Conservation (phyloP, 1,139 yeast genomes). For the Magnusiomyces paraingens region DNA sequence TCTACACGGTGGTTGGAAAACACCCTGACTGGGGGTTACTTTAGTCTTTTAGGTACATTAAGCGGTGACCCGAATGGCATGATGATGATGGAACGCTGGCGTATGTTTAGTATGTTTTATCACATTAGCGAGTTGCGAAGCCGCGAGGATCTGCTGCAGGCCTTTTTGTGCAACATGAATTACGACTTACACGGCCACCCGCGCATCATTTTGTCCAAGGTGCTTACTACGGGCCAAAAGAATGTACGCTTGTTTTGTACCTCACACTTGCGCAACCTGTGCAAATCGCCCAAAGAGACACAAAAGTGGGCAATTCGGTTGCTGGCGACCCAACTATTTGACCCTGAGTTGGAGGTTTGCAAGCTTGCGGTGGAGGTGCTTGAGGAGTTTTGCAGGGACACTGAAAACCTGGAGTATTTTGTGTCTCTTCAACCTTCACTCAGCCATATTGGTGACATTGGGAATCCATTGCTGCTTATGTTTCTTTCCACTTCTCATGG, state of each 20-base stretch:
- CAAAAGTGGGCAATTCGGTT: constrained; percentile 42
- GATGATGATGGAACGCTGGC: constrained; percentile 69
- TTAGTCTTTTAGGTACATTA: constrained; percentile 68
- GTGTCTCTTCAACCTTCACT: constrained; percentile 42
- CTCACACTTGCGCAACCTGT: constrained; percentile 42
- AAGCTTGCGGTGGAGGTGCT: constrained; percentile 49
- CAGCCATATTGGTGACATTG: constrained; percentile 40
- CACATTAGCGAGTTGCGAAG: constrained; percentile 55
- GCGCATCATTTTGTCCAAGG: constrained; percentile 57
- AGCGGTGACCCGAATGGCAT: constrained; percentile 57
- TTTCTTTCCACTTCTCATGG: constrained; percentile 53
- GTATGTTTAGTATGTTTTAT: constrained; percentile 71
- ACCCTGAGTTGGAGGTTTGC: constrained; percentile 52
- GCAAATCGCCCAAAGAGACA: constrained; percentile 25
- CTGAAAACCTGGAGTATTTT: constrained; percentile 40
- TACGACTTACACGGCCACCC: constrained; percentile 61
- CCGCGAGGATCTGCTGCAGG: constrained; percentile 53
- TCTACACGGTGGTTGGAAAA: constrained; percentile 52
- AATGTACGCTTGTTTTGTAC: constrained; percentile 54
- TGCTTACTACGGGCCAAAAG: constrained; percentile 51
- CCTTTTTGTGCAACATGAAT: constrained; percentile 56
- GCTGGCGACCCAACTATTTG: constrained; percentile 66
- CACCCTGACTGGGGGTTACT: constrained; percentile 71
- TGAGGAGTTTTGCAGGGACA: constrained; percentile 42
- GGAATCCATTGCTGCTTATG: constrained; percentile 45